Evolutionary conservation across 306 rosid species (phyloP).

Genomic region (Vachellia pachyceras): DNA sequence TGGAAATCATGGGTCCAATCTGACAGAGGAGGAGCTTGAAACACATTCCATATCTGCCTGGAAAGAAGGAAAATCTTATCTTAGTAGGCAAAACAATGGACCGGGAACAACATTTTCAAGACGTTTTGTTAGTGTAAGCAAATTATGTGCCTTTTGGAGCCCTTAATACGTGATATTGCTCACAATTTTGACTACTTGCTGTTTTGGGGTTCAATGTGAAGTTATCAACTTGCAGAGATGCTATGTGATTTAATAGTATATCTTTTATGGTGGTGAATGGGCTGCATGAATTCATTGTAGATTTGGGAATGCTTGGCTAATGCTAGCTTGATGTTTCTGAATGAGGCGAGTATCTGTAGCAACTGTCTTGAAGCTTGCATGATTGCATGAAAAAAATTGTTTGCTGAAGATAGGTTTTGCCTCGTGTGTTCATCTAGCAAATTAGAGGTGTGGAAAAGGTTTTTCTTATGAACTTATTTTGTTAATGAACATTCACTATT

Average conservation of each 20-base stretch:
- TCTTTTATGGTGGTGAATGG: conserved; percentile 11
- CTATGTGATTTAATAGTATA: neutral
- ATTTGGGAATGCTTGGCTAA: neutral
- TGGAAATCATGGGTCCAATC: conserved; percentile 92
- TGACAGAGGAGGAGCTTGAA: conserved; percentile 97
- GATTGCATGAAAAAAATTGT: neutral
- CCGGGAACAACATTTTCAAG: conserved; percentile 63
- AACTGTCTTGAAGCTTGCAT: conserved; percentile 11
- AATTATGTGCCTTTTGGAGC: conserved; percentile 26
- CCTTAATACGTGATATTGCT: conserved; percentile 11
- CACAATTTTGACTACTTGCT: conserved; percentile 1
- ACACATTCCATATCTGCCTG: conserved; percentile 96
- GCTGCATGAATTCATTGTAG: conserved; percentile 24
- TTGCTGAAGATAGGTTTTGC: neutral
- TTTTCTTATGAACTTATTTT: neutral
- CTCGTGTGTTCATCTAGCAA: neutral
- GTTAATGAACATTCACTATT: neutral
- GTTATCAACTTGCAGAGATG: neutral
- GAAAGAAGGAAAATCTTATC: conserved; percentile 90
- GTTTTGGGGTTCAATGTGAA: conserved; percentile 14
- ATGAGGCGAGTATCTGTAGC: neutral
- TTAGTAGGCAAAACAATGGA: conserved; percentile 67
- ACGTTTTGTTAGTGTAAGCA: conserved; percentile 74
- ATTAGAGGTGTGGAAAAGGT: neutral
- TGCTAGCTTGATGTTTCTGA: neutral